Base-by-base conservation (phyloP, 257 asterid species). In the Jaltomata sinuosa region DNA sequence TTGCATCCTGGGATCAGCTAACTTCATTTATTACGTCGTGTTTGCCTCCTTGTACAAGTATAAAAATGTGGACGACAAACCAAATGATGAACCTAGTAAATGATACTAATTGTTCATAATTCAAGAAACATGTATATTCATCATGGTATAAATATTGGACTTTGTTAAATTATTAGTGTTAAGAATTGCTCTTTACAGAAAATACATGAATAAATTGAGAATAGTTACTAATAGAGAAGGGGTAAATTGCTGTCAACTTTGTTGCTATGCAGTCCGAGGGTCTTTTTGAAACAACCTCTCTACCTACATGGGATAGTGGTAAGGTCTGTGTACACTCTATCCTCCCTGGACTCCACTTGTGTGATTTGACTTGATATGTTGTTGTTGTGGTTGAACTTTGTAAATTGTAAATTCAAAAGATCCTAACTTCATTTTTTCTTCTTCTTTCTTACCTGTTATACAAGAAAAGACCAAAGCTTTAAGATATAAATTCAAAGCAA, bases 351-450 rank as follows among this genome's bases (percentile, higher is more conserved):
- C n/a, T n/a, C n/a, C n/a, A n/a, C n/a, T n/a, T n/a, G n/a, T n/a
- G n/a, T n/a, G n/a, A n/a, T n/a, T n/a, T n/a, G n/a, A n/a, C n/a
- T n/a, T n/a, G n/a, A n/a, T n/a, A n/a, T n/a, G n/a, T n/a, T n/a
- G n/a, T n/a, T n/a, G 71, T 32, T 74, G 85, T 83, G 87, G 86
- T 87, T 87, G 89, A 77, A 89, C 89, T 94, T 93, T 82, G 98
- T 92, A 86, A 97, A 92, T 88, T 94, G 42, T 38, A 38, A 38
- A 38, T 38, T 4, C 98, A 81, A 83, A 93, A 53, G 98, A 97
- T 61, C 97, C 97, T 15, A 94, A 88, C 6, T 80, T 88, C 84
- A 77, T 88, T 92, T 88, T 90, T 89, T 88, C 19, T 11, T 59
- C 4, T 9, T 91, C 93, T 86, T 91, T 82, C 85, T 92, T 54